phyloP scores from a whole-genome alignment of 768 basidiomycete species.

The Naematelia encephala region DNA sequence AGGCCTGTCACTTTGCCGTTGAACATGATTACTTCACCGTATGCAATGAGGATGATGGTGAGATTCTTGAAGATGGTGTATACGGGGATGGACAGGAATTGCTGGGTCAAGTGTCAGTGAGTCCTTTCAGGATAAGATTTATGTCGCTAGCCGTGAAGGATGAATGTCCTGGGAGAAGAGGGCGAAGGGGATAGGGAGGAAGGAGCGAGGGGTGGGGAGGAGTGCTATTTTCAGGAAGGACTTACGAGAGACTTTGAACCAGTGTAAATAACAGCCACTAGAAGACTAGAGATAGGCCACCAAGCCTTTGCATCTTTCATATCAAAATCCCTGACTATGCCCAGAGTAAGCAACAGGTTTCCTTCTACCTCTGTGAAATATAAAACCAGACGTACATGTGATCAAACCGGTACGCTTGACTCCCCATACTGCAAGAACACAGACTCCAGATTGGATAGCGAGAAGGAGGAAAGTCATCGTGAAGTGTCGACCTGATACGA shows the following conservation, averaged over 20 bases:
- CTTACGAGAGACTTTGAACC: constrained; percentile 93
- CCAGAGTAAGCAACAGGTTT: background rate
- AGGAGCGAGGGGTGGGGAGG: no score
- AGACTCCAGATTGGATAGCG: constrained; percentile 85
- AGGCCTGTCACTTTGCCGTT: constrained; percentile 80
- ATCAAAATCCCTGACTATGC: constrained; percentile 68
- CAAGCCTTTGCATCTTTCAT: constrained; percentile 79
- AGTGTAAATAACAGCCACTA: constrained; percentile 94
- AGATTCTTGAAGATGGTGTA: constrained; percentile 96
- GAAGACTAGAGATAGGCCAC: constrained; percentile 89
- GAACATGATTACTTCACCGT: constrained; percentile 97
- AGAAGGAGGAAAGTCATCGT: constrained; percentile 96
- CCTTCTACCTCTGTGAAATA: background rate
- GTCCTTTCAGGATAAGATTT: background rate
- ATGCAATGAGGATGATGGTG: constrained; percentile 97
- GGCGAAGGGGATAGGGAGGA: no score
- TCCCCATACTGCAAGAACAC: constrained; percentile 69
- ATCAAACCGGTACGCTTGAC: constrained; percentile 66
- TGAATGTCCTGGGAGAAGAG: no score
- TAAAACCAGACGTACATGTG: constrained; percentile 23
- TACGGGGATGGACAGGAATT: constrained; percentile 92
- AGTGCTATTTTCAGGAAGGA: no score
- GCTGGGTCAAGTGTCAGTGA: constrained; percentile 56
- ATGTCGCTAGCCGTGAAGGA: no score
- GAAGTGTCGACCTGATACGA: constrained; percentile 88